phyloP scores from a whole-genome alignment of 257 asterid species.

The Solanum chmielewskii region DNA sequence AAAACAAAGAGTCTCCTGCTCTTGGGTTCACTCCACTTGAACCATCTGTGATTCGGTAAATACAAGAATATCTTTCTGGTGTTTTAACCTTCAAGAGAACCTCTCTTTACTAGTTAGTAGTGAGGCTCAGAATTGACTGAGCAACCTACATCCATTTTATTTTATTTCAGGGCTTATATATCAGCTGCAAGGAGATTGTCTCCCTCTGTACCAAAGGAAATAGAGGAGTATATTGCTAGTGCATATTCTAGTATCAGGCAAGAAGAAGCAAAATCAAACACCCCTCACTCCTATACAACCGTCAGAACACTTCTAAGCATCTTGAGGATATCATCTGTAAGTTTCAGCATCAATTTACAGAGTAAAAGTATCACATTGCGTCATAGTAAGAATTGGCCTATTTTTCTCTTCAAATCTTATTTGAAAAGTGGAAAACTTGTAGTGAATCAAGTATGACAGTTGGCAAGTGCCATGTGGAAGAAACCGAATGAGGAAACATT shows the following conservation, averaged over 20 bases:
- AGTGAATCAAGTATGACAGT: neutral
- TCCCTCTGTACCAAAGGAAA: slow-evolving; percentile 76
- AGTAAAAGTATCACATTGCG: neutral
- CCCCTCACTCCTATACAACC: slow-evolving; percentile 80
- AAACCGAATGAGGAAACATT: neutral
- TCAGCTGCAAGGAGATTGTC: slow-evolving; percentile 85
- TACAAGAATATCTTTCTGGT: neutral
- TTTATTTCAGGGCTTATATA: slow-evolving; percentile 74
- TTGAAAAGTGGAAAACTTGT: neutral
- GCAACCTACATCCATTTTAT: slow-evolving; percentile 7
- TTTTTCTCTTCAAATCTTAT: neutral
- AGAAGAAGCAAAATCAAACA: slow-evolving; percentile 92
- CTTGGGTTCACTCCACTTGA: slow-evolving; percentile 97
- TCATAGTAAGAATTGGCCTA: neutral
- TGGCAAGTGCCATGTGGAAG: neutral
- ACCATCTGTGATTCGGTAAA: slow-evolving; percentile 84
- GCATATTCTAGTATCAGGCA: slow-evolving; percentile 94
- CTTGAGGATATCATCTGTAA: slow-evolving; percentile 80
- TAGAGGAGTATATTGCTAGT: slow-evolving; percentile 86
- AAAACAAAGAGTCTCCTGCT: slow-evolving; percentile 91
- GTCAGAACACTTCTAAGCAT: slow-evolving; percentile 80
- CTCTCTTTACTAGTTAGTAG: neutral
- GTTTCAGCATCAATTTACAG: slow-evolving; percentile 7
- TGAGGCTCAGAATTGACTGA: neutral
- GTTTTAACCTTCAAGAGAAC: neutral